phyloP scores from a whole-genome alignment of 768 basidiomycete species.

The Russula lepida region DNA sequence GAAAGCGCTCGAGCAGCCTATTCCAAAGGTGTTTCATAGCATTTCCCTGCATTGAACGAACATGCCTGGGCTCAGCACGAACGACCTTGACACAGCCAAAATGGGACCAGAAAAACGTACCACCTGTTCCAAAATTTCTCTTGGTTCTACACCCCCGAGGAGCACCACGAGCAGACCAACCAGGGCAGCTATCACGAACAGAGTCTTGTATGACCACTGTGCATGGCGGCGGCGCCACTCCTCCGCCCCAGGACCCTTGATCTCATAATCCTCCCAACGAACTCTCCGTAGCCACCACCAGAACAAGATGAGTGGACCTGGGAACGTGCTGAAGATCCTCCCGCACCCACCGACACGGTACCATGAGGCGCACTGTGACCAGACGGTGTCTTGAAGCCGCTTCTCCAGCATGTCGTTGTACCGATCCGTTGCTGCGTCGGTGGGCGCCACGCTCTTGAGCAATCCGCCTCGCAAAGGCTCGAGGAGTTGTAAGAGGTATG shows the following conservation, averaged over 20 bases:
- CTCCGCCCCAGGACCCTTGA: not conserved
- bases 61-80: not conserved
- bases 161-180: not conserved
- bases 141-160: not conserved
- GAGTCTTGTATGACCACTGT: not conserved
- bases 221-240: conserved; percentile 3
- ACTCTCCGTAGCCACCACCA: conserved; percentile 15
- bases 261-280: conserved; percentile 11
- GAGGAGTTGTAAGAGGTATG: conserved; percentile 3
- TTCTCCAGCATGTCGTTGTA: conserved; percentile 14
- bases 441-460: conserved; percentile 10
- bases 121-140: not conserved
- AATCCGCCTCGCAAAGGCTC: conserved; percentile 1
- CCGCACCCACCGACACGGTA: conserved; percentile 9
- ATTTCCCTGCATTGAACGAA: not conserved
- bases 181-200: not conserved
- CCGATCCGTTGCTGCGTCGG: conserved; percentile 9
- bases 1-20: not conserved
- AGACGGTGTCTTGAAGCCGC: conserved; percentile 6
- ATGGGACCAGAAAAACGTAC: not conserved
- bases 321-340: conserved; percentile 9
- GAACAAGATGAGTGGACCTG: conserved; percentile 12
- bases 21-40: not conserved
- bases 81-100: not conserved
- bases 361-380: conserved; percentile 17